phyloP scores from a whole-genome alignment of 2,329 filamentous ascomycete species.

The Akanthomyces lecanii region DNA sequence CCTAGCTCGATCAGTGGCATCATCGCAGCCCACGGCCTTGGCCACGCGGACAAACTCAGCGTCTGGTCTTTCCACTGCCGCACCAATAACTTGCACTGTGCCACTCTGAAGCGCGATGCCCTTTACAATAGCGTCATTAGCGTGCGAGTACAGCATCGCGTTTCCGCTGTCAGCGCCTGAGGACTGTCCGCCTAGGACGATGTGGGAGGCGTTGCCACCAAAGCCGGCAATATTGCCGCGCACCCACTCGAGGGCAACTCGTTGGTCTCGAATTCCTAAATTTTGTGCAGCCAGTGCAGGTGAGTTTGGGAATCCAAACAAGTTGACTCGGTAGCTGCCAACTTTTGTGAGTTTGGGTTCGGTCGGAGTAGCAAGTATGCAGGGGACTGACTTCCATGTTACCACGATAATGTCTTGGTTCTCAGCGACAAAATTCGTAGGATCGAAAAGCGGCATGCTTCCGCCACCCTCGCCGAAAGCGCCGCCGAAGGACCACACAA shows the following conservation, averaged over 20 bases:
- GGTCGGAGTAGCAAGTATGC: slow-evolving; percentile 22
- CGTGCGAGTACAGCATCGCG: slow-evolving; percentile 7
- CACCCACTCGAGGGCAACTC: slow-evolving; percentile 19
- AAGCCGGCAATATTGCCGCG: slow-evolving; percentile 19
- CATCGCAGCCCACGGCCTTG: slow-evolving; percentile 1
- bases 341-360: background rate
- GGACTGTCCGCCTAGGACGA: slow-evolving; percentile 21
- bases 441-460: slow-evolving; percentile 22
- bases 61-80: background rate
- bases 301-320: slow-evolving; percentile 27
- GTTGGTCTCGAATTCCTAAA: slow-evolving; percentile 18
- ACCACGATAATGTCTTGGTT: slow-evolving; percentile 43
- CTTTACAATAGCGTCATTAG: slow-evolving; percentile 8
- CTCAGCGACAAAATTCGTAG: slow-evolving; percentile 34
- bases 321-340: slow-evolving; percentile 18
- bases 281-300: slow-evolving; percentile 20
- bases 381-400: slow-evolving; percentile 37
- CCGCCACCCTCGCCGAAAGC: slow-evolving; percentile 28
- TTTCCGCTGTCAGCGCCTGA: slow-evolving; percentile 11
- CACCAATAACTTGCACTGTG: slow-evolving; percentile 9
- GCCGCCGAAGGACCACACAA: slow-evolving; percentile 34
- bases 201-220: slow-evolving; percentile 14
- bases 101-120: slow-evolving; percentile 14
- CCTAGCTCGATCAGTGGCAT: background rate
- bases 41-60: slow-evolving; percentile 14